Percentiles rank a stretch among this genome's conserved stretches.
Evolutionary conservation across 2,329 filamentous ascomycete genomes (phyloP).

Genomic region (Davidsoniella australis): DNA sequence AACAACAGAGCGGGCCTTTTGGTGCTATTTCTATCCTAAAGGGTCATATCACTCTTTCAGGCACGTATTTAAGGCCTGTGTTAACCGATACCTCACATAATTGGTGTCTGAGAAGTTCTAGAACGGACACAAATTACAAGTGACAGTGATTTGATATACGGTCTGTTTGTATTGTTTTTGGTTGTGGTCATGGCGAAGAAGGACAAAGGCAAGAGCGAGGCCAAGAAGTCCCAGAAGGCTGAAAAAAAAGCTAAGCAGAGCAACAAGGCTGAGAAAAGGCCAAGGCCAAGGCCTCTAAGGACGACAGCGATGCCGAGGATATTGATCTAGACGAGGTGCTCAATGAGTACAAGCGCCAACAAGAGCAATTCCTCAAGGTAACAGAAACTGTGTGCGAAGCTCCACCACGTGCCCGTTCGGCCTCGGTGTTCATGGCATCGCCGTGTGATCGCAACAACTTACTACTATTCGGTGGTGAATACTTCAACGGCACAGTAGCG

Average conservation of each 20-base stretch:
- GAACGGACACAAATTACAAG: background rate
- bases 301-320: conserved; percentile 80
- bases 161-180: background rate
- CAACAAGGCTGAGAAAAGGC: conserved; percentile 81
- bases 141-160: background rate
- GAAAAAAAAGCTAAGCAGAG: conserved; percentile 64
- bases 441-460: conserved; percentile 77
- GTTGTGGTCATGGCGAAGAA: conserved; percentile 29
- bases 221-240: conserved; percentile 33
- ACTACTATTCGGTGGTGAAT: conserved; percentile 86
- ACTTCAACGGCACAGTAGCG: conserved; percentile 80
- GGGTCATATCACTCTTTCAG: too few relatives aligned
- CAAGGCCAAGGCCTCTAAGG: conserved; percentile 54
- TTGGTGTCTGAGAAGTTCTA: background rate
- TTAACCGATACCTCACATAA: background rate
- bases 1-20: too few relatives aligned
- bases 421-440: conserved; percentile 66
- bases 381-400: conserved; percentile 58
- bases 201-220: conserved; percentile 29
- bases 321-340: conserved; percentile 86
- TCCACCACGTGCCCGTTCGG: conserved; percentile 63
- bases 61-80: background rate
- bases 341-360: conserved; percentile 79
- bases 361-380: conserved; percentile 86
- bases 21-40: too few relatives aligned